Conservation (phyloP, 495 filamentous ascomycete species). For the Trichoderma gamsii region DNA sequence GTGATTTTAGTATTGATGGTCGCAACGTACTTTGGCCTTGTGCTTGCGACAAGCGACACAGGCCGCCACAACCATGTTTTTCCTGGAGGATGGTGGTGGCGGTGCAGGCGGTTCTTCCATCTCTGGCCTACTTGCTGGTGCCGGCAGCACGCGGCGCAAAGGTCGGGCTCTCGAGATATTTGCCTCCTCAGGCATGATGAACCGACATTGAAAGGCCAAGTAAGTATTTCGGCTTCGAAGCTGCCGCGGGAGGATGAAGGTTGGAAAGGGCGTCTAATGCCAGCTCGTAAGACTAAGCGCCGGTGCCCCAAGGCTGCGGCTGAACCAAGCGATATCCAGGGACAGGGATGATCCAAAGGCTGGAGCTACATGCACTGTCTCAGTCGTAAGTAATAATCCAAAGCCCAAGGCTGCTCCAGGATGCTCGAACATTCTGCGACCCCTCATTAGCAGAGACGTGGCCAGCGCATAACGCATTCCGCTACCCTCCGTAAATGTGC, state of each 20-base stretch:
- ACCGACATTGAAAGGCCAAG: too few species aligned
- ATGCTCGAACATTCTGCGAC: background rate
- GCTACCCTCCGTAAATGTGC: background rate
- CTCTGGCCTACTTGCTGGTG: background rate
- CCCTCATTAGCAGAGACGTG: background rate
- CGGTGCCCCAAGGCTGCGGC: too few species aligned
- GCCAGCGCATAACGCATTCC: background rate
- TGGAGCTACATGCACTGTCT: background rate
- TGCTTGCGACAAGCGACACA: background rate
- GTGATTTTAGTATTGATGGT: background rate
- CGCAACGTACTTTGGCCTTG: background rate
- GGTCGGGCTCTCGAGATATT: background rate
- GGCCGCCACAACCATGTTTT: background rate
- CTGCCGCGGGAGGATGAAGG: too few species aligned
- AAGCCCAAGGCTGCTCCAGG: background rate
- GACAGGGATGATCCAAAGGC: too few species aligned
- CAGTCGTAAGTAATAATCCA: background rate
- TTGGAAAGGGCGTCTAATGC: background rate
- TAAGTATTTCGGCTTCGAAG: too few species aligned
- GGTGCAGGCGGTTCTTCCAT: background rate
- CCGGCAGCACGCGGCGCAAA: background rate
- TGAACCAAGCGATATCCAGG: too few species aligned
- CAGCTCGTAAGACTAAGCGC: background rate
- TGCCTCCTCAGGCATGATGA: background rate
- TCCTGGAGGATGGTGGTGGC: background rate